Evolutionary conservation across 2,329 filamentous ascomycete genomes (phyloP), one percentile per base, ranked within the genome.

Genomic region (Colletotrichum agaves): DNA sequence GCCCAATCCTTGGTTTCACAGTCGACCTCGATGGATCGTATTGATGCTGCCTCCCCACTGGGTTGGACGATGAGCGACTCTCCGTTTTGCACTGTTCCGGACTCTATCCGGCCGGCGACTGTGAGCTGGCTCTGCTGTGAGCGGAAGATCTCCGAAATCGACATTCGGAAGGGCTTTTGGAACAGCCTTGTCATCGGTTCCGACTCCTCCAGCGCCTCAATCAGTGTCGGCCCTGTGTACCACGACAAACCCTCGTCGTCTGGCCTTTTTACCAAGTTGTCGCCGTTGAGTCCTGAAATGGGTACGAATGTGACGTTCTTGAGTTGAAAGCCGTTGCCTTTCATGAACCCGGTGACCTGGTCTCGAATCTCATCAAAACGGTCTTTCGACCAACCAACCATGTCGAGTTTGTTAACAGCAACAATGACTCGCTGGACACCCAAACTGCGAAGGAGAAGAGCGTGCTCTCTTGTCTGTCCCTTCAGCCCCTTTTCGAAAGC

Each of bases 371-470:
- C 92, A 23, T 93, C 87, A 73, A 97, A 99, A 2, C 93, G 88
- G 4, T 89, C 90, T 77, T 93, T 83, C 2, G 90, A 92, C 97
- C 97, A 99, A 5, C 84, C 82, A 6, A 95, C 90, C 15, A 90
- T 91, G 77, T 99, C 96, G 74, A 99, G 90, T 78, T 99, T 99
- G 81, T 99, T 99, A 69, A 99, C 89, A 2, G 93, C 94, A 31
- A 99, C 91, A 46, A 99, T 90, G 15, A 99, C 85, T 27, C 91
- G 88, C 69, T 95, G 91, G 2, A 99, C 91, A 0, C 96, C 96
- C 82, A 98, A 92, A 73, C 94, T 98, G 68, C 95, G 88, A 5
- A 97, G 88, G 1, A 99, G 86, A 15, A 98, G 81, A 5, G 96
- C 93, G 76, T 99, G 96, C 75, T 99, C 96, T 76, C 93, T 91